A percentile compares a stretch with the other conserved stretches of the same genome.
Evolutionary conservation across 176 grass and related monocot species (phyloP).

Genomic region (Musa itinerans): DNA sequence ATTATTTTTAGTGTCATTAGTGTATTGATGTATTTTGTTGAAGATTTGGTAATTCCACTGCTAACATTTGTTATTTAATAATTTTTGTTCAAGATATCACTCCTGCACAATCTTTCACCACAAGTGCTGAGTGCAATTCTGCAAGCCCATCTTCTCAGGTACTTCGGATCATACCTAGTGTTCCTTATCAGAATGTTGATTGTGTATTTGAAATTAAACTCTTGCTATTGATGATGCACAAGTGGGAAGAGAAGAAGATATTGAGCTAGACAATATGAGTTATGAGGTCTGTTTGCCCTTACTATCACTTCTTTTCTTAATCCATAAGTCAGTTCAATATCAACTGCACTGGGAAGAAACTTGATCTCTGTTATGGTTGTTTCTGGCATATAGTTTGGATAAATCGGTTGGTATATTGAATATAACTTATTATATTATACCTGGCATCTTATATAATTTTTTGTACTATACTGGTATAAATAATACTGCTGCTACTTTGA

Average conservation of each 20-base stretch:
- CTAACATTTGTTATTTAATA: slow-evolving; percentile 10
- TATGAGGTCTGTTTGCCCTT: slow-evolving; percentile 52
- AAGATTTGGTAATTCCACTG: slow-evolving; percentile 1
- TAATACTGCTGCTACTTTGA: too few relatives aligned
- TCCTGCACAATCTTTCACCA: slow-evolving; percentile 20
- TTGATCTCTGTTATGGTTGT: not conserved
- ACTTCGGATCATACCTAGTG: slow-evolving; percentile 1
- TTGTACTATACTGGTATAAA: too few relatives aligned
- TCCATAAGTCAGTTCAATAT: not conserved
- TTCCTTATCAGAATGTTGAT: not conserved
- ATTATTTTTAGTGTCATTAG: not conserved
- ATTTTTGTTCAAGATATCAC: slow-evolving; percentile 40
- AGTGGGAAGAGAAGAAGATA: slow-evolving; percentile 41
- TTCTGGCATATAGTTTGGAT: not conserved
- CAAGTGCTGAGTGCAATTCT: slow-evolving; percentile 16
- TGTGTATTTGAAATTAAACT: not conserved
- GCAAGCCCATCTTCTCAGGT: slow-evolving; percentile 40
- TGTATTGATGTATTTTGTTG: not conserved
- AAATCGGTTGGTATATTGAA: not conserved
- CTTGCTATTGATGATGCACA: slow-evolving; percentile 14
- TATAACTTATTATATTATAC: not conserved
- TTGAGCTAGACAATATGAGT: slow-evolving; percentile 85
- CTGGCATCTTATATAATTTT: too few relatives aligned
- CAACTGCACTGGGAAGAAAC: too few relatives aligned
- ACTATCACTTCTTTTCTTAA: not conserved